A percentile compares a stretch with the other conserved stretches of the same genome.
Conservation (phyloP, 169 alveolate genomes). For the Plasmodium adleri region DNA sequence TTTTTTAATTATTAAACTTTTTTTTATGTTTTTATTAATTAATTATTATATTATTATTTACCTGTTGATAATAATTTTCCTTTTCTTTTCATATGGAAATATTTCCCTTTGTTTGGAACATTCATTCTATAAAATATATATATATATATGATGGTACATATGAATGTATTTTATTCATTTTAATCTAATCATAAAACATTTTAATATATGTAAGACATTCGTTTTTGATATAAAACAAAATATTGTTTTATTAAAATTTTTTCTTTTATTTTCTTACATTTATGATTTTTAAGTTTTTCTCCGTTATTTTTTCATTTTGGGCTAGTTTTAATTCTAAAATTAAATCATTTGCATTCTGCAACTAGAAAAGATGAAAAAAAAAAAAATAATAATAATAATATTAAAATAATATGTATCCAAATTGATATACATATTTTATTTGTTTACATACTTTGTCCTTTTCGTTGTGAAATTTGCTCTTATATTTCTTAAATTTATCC, state of each 20-base stretch:
- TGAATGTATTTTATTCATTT: too few species aligned
- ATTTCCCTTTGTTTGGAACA: neutral
- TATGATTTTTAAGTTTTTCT: too few species aligned
- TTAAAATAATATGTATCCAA: neutral
- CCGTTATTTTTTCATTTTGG: neutral
- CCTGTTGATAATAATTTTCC: slow-evolving; percentile 27
- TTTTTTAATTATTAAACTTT: neutral
- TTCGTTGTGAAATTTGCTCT: slow-evolving; percentile 6
- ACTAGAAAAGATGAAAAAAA: slow-evolving; percentile 16
- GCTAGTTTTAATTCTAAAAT: slow-evolving; percentile 30
- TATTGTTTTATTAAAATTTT: too few species aligned
- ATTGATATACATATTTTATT: slow-evolving; percentile 1
- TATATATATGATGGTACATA: too few species aligned
- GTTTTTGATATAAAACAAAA: too few species aligned
- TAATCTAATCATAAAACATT: too few species aligned
- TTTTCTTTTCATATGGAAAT: slow-evolving; percentile 13
- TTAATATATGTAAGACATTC: too few species aligned
- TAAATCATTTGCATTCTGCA: slow-evolving; percentile 16
- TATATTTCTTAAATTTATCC: slow-evolving; percentile 28
- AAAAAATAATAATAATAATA: neutral
- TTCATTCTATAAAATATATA: slow-evolving; percentile 7
- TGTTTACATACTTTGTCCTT: slow-evolving; percentile 30
- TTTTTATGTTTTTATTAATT: neutral
- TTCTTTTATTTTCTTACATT: too few species aligned
- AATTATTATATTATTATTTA: neutral